Conservation (phyloP, 169 alveolate genomes). For the Eimeria tenella region DNA sequence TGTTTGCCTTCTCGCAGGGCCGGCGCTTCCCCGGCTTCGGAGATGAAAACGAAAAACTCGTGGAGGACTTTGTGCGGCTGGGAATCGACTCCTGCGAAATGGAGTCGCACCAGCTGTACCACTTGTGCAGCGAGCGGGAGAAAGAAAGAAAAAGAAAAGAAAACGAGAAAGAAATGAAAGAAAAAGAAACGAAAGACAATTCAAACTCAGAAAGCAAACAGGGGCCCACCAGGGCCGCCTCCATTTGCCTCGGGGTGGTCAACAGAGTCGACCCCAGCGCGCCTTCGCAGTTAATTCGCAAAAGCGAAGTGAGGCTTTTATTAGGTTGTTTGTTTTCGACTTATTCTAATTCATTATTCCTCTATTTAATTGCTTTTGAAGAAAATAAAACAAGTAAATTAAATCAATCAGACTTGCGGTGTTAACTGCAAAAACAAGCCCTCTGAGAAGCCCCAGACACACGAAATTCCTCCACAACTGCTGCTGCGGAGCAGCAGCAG, state of each 20-base stretch:
- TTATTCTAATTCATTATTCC: no score
- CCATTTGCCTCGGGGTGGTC: slow-evolving; percentile 41
- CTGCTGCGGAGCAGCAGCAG: no score
- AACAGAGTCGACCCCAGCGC: slow-evolving; percentile 31
- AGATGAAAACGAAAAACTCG: slow-evolving; percentile 28
- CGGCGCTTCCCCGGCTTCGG: slow-evolving; percentile 33
- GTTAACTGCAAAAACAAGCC: no score
- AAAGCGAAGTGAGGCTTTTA: background rate
- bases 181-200: slow-evolving; percentile 2
- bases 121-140: background rate
- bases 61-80: slow-evolving; percentile 16
- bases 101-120: slow-evolving; percentile 78
- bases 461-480: no score
- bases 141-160: background rate
- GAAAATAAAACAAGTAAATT: no score
- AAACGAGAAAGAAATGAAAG: no score
- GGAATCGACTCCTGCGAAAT: slow-evolving; percentile 69
- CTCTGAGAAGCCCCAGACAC: no score
- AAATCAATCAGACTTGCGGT: no score
- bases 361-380: no score
- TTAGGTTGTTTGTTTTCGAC: background rate
- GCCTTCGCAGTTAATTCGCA: background rate
- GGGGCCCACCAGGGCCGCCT: slow-evolving; percentile 6
- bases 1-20: slow-evolving; percentile 44
- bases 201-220: background rate